Evolutionary conservation across 768 basidiomycete genomes (phyloP), one percentile per base, ranked within the genome.

Genomic region (Leccinum imitatum): DNA sequence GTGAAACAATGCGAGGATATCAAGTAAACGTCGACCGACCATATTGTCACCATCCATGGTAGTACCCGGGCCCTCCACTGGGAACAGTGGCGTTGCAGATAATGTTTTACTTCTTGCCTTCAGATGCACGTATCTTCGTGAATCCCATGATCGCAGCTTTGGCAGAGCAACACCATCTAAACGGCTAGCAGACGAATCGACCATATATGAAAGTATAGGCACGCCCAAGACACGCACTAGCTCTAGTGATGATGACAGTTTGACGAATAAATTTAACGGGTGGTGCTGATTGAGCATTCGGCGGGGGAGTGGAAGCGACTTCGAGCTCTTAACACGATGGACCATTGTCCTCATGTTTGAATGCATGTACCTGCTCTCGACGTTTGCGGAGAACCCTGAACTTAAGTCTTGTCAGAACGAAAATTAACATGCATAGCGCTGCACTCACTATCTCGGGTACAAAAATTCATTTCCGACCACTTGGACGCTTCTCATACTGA

Each of bases 141-240:
- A 98, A 74, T 57, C 93, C 93, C 63, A 91, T 87, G 67, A 98
- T 90, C 23, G 84, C 95, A 58, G 93, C 89, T 74, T 98, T 98
- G 6, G 94, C 96, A 4, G 95, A 87, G 11, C 92, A 88, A 73
- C 97, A 98, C 86, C 89, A 56, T 13, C 13, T 13, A 1, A 35
- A 14, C 27, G 27, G 86, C 23, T 83, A 91, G 69, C 89, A 98
- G 90, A 97, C 91, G 44, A 89, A 30, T 30, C 27, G 27, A 30
- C 27, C 27, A 30, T 30, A 30, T 30, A 30, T 30, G 81, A 0
- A 96, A 91, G 70, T 98, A 97, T 30, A 8, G 27, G 1, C 27
- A 27, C 97, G 87, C 17, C 97, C 97, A 33, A 99, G 85, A 55
- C 96, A 96, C 25, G 90, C 93, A 47, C 96, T 96, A 7, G 95